Conservation (phyloP, 768 basidiomycete genomes). For the Daedaleopsis nitida region DNA sequence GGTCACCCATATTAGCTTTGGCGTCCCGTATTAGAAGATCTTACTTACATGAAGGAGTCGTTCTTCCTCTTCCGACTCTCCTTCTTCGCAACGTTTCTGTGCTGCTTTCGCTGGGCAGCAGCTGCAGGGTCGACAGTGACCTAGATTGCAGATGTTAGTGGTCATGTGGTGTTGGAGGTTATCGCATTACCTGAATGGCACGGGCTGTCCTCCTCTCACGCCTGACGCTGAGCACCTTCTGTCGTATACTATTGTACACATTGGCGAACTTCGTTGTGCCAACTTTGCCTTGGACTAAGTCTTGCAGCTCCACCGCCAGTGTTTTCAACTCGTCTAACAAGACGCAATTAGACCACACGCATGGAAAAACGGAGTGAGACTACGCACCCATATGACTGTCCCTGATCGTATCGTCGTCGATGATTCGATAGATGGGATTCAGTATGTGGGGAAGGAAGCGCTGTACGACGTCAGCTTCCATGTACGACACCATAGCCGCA, state of each 20-base stretch:
- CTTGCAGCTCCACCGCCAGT: constrained; percentile 80
- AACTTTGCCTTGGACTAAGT: constrained; percentile 84
- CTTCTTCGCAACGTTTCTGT: constrained; percentile 76
- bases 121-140: constrained; percentile 72
- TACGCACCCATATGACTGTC: constrained; percentile 78
- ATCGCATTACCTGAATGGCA: constrained; percentile 44
- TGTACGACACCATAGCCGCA: constrained; percentile 81
- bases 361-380: not conserved
- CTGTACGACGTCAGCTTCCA: constrained; percentile 61
- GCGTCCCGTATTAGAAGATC: not conserved
- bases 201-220: constrained; percentile 67
- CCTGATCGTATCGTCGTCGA: constrained; percentile 82
- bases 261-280: constrained; percentile 83
- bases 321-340: constrained; percentile 78
- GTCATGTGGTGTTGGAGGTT: too few relatives aligned
- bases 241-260: constrained; percentile 80
- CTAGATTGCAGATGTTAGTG: constrained; percentile 31
- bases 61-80: constrained; percentile 84
- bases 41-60: constrained; percentile 56
- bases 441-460: constrained; percentile 82
- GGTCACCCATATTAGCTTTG: not conserved
- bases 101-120: constrained; percentile 73
- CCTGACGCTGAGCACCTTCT: constrained; percentile 63
- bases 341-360: not conserved
- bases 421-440: constrained; percentile 82